Conservation (phyloP, 2,329 filamentous ascomycete species). For the Alternaria triticina region DNA sequence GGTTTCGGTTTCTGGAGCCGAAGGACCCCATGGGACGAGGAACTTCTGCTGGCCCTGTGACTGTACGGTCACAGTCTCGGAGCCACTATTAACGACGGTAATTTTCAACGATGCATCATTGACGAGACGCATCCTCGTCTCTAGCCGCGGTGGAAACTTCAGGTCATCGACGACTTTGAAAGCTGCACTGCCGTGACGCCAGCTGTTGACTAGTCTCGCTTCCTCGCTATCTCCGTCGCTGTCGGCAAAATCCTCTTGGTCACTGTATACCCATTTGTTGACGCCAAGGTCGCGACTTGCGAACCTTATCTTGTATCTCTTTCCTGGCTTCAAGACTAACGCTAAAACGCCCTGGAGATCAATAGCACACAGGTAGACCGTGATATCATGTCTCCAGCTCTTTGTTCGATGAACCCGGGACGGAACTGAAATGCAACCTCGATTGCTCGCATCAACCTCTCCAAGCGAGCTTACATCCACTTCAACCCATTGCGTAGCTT, state of each 20-base stretch:
- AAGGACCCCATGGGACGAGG: constrained; percentile 3
- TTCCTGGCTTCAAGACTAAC: not conserved
- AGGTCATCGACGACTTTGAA: not conserved
- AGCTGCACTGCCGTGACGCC: not conserved
- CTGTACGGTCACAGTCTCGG: not conserved
- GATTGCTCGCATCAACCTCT: not conserved
- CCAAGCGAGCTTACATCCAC: not conserved
- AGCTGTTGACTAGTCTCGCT: constrained; percentile 3
- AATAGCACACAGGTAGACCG: not conserved
- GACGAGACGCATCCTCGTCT: not conserved
- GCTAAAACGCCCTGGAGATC: not conserved
- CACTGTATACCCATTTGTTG: not conserved
- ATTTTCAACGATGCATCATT: not conserved
- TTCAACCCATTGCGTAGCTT: not conserved
- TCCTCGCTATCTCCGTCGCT: not conserved
- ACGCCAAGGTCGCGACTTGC: not conserved
- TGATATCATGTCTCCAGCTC: not conserved
- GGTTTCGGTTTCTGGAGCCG: not conserved
- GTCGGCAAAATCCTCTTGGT: not conserved
- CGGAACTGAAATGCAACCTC: not conserved
- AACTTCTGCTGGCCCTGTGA: not conserved
- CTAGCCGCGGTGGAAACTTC: not conserved
- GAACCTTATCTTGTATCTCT: not conserved
- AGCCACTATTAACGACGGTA: not conserved
- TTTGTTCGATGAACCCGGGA: not conserved